A percentile compares a stretch with the other conserved stretches of the same genome.
Conservation (phyloP, 2,329 filamentous ascomycete species). For the Aspergillus neotritici region DNA sequence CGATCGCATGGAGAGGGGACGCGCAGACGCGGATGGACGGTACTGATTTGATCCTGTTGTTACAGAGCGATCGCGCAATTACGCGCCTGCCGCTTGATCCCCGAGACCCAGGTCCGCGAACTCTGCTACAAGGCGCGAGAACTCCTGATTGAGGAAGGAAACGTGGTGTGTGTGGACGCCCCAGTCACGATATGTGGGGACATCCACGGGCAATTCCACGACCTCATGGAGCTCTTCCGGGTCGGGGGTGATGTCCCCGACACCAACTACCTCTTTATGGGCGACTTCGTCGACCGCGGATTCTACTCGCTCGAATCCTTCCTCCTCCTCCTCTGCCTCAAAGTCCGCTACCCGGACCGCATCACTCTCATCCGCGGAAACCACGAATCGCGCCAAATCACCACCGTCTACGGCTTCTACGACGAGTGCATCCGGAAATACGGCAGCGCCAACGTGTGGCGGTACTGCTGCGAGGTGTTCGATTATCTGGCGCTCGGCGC, state of each 20-base stretch:
- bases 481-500: constrained; percentile 91
- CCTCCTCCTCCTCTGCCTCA: constrained; percentile 87
- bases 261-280: constrained; percentile 97
- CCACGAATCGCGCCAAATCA: constrained; percentile 94
- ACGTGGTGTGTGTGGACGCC: constrained; percentile 90
- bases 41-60: constrained; percentile 1
- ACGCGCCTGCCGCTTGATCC: constrained; percentile 91
- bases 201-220: constrained; percentile 94
- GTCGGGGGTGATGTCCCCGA: constrained; percentile 91
- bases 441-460: constrained; percentile 93
- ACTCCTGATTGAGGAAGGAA: constrained; percentile 93
- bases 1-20: too few species aligned
- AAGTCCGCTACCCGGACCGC: constrained; percentile 94
- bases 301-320: constrained; percentile 98
- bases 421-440: constrained; percentile 96
- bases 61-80: constrained; percentile 86
- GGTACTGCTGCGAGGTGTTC: constrained; percentile 95
- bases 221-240: constrained; percentile 92
- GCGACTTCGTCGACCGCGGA: constrained; percentile 94
- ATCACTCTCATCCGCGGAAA: constrained; percentile 95
- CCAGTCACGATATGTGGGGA: constrained; percentile 97
- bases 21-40: too few species aligned
- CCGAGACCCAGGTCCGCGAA: constrained; percentile 90
- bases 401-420: constrained; percentile 96
- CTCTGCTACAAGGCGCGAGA: constrained; percentile 96